Evolutionary conservation across 257 asterid genomes (phyloP), one percentile per base, ranked within the genome.

Genomic region (Scutellaria barbata): DNA sequence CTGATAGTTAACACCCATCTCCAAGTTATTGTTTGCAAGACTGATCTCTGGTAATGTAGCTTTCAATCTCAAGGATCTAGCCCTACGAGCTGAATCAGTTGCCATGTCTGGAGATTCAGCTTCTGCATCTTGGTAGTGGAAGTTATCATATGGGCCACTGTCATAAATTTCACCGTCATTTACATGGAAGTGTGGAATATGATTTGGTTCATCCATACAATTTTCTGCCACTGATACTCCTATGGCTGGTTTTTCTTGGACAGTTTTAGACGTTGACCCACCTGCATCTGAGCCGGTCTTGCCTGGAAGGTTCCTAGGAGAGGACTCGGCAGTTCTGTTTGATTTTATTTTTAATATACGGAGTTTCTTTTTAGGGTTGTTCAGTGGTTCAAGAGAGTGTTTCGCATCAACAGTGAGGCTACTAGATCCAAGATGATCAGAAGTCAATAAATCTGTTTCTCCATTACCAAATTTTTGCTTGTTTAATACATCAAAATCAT

Each of bases 11-110:
- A 40, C 83, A 45, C 73, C 86, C 78, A 47, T 69, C 47, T 42
- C 83, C 73, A 37, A 56, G 52, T 76, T 69, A 75, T 60, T 61
- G 56, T 58, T 82, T 43, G 53, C 40, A 76, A 54, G 68, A 73
- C 77, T 81, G 46, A 52, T 25, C 37, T 85, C 88, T 71, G 77
- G 79, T 45, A 87, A 78, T 63, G 89, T 68, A 70, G 81, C 82
- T 85, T 80, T 88, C 75, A 85, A 77, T 76, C 80, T 87, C 72
- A 78, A 81, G 71, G 96, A 86, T 81, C 95, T 84, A 37, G 88
- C 82, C 76, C 97, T 83, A 43, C 92, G 94, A 37, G 81, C 76
- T 52, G 90, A 86, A 82, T 90, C 95, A 61, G 96, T 89, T 48
- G 86, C 94, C 75, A 80, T 74, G 61, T 88, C 89, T 17, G 93